Evolutionary conservation across 257 asterid species (phyloP), one percentile per base, ranked within the genome.

Genomic region (Salvia miltiorrhiza): DNA sequence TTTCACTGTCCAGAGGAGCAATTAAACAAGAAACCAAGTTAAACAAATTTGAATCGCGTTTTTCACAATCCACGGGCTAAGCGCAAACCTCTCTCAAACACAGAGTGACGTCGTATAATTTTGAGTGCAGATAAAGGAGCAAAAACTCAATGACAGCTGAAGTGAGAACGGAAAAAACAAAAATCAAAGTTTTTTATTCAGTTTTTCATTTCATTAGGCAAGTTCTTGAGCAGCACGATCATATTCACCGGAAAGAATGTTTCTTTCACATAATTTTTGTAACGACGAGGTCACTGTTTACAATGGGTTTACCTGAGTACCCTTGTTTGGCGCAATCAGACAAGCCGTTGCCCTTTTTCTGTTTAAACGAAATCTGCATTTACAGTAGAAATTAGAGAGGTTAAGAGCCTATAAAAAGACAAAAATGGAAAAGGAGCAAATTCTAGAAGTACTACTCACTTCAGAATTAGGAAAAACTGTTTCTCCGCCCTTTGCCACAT

Each of bases 261-360:
- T 55, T n/a, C 24, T 35, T 13, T 9, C 17, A n/a, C n/a, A 64
- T 44, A 65, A 16, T 35, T 65, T 10, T 39, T 17, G 28, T 3
- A 40, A 39, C 4, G 9, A 62, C 12, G 49, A 45, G 23, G n/a
- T 9, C 44, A 67, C 50, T 4, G 20, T 48, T 53, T 20, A 50
- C 30, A 33, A 28, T 16, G 20, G 7, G 54, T 56, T 74, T 65
- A 93, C 96, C 95, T 76, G 96, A 86, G 73, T 84, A 90, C 74
- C 98, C 98, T 48, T 72, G 71, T 83, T 82, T 88, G 65, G 99
- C 97, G 64, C 98, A 89, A 0, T 91, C 89, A 20, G 97, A 88
- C 96, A 90, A 80, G 73, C 85, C 88, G 0, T 83, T 87, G 50
- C 86, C 90, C 85, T 87, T 87, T 40, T 71, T 78, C 63, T 85